Evolutionary conservation across 805 yeast species (phyloP), one percentile per base, ranked within the genome.

Genomic region (Diddensiella transvaalensis): DNA sequence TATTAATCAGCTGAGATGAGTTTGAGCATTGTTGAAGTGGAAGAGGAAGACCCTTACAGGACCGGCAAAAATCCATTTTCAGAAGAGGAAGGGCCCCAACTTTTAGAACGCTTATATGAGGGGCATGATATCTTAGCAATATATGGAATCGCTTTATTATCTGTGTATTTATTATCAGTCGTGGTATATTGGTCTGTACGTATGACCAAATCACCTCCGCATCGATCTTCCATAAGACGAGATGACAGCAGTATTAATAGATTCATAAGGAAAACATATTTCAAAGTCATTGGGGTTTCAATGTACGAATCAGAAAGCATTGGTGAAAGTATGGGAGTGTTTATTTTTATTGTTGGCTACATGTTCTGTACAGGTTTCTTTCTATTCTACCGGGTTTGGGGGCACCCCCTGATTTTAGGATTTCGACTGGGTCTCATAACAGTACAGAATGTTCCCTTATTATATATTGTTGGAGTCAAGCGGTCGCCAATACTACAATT

Each of bases 391-490:
- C 45, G 40, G 17, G 33, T 44, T 4, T 33, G 37, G 13, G 22
- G 38, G 13, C 50, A 51, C 29, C 35, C 46, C 19, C 33, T 54
- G 18, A 38, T 55, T 8, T 30, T 48, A n/a, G 61, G 47, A 8
- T 58, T 58, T 46, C 39, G 62, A 22, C 44, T 58, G 5, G 62
- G 61, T 3, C 40, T 54, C 21, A 35, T 58, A 22, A 41, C 56
- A 2, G 48, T 49, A 19, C 42, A 52, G 38, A 58, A 58, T 42
- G 32, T 54, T 23, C 57, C 59, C 3, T 3, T 58, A n/a, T 37
- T 58, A 2, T 58, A 58, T 42, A 53, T 58, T 17, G 47, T 58
- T 6, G 62, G 62, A 1, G 57, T 58, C 3, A 58, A 58, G 45
- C 59, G 54, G 41, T 42, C 54, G 3, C 62, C 62, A 1, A 30